These are phyloP conservation scores for Lasiosphaeria miniovina DNA, from an alignment of 495 filamentous ascomycete genomes.

Conservation along the genomic window DNA sequence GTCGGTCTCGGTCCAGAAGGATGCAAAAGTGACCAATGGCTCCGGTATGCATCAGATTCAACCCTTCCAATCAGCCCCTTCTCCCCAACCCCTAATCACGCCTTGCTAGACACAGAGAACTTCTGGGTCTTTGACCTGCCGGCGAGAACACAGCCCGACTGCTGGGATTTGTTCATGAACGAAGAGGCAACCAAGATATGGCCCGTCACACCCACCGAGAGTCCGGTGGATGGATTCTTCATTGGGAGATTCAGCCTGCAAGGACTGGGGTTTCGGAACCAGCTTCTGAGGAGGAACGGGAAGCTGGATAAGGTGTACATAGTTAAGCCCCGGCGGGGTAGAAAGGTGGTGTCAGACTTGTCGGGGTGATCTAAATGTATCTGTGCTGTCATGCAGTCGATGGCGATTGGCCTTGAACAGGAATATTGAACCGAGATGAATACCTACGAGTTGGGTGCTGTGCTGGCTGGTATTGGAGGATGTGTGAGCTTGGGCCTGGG, in stretches of 20 bases:
- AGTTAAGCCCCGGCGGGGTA: no score
- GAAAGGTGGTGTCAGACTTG: no score
- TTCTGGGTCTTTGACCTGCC: not conserved
- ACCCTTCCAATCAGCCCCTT: not conserved
- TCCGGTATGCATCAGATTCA: not conserved
- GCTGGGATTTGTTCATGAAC: not conserved
- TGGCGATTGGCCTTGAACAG: no score
- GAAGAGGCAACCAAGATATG: not conserved
- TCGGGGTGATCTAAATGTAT: no score
- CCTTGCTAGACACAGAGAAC: not conserved
- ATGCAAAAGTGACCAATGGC: not conserved
- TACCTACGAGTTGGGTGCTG: no score
- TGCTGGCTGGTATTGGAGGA: no score
- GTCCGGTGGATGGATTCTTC: not conserved
- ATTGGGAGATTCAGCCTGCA: not conserved
- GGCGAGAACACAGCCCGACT: not conserved
- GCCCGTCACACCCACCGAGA: not conserved
- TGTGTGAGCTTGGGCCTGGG: no score
- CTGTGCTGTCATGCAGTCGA: no score
- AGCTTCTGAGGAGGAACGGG: not conserved
- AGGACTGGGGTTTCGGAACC: not conserved
- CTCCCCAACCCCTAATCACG: not conserved
- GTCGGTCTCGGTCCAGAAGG: not conserved
- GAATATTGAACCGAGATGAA: no score
- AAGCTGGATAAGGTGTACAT: not conserved